These are phyloP conservation scores for Neolentinus lepideus DNA, from an alignment of 1,284 basidiomycete genomes.

Conservation along the genomic window DNA sequence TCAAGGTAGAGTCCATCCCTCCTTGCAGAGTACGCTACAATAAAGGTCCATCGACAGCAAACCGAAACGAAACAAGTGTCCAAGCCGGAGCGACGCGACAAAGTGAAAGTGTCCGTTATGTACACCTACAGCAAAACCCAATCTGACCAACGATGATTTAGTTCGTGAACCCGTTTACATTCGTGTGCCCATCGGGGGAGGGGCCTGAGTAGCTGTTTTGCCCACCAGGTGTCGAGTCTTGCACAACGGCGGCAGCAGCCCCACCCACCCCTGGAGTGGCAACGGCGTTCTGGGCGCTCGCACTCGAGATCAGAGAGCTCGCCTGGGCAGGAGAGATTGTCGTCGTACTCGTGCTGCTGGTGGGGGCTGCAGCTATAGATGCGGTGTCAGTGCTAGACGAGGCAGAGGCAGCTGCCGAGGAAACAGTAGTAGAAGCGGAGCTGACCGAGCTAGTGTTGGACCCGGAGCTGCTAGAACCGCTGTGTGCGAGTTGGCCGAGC, in stretches of 20 bases:
- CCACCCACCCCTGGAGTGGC: constrained; percentile 8
- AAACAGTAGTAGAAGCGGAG: no score
- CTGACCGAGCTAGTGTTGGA: constrained; percentile 8
- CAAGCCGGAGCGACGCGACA: no score
- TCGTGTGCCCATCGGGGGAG: constrained; percentile 28
- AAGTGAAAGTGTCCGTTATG: neutral
- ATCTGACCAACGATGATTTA: neutral
- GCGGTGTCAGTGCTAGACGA: constrained; percentile 11
- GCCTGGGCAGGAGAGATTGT: constrained; percentile 42
- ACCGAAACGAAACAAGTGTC: neutral
- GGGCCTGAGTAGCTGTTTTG: constrained; percentile 34
- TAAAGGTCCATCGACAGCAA: neutral
- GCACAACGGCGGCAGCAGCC: constrained; percentile 3
- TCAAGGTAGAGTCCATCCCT: neutral
- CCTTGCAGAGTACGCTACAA: neutral
- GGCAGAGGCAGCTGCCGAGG: constrained; percentile 5
- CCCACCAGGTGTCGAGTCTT: constrained; percentile 13
- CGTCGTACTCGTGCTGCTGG: constrained; percentile 23
- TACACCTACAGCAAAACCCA: neutral
- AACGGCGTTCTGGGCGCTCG: constrained; percentile 15
- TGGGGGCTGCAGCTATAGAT: constrained; percentile 12
- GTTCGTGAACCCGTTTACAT: constrained; percentile 22
- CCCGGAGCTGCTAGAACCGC: constrained; percentile 12
- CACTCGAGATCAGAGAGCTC: constrained; percentile 34
- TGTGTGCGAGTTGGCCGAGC: constrained; percentile 39